These are phyloP conservation scores for Colletotrichum salicis DNA, from an alignment of 2,329 filamentous ascomycete genomes.

Conservation along the genomic window DNA sequence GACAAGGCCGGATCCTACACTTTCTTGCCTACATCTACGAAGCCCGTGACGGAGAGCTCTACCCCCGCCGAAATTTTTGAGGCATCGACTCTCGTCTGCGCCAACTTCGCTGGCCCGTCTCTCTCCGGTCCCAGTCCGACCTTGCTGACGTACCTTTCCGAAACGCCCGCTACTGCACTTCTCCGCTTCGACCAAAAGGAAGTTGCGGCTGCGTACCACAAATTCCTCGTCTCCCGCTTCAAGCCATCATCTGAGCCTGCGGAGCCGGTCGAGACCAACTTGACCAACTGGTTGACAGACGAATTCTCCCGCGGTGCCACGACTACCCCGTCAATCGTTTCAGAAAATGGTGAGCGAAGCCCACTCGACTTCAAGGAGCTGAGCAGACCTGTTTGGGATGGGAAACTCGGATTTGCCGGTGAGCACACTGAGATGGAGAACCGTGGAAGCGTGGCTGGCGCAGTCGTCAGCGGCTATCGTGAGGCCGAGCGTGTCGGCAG, in stretches of 20 bases:
- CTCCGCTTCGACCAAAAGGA: slow-evolving; percentile 26
- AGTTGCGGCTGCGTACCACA: slow-evolving; percentile 26
- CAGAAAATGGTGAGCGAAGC: slow-evolving; percentile 29
- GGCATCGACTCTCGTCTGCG: slow-evolving; percentile 29
- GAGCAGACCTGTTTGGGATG: slow-evolving; percentile 28
- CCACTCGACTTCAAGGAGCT: slow-evolving; percentile 33
- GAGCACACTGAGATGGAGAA: slow-evolving; percentile 35
- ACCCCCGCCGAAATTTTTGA: slow-evolving; percentile 24
- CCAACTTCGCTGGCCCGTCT: slow-evolving; percentile 28
- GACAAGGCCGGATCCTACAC: slow-evolving; percentile 27
- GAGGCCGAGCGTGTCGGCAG: slow-evolving; percentile 31
- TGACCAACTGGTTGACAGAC: slow-evolving; percentile 34
- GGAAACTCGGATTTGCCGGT: slow-evolving; percentile 28
- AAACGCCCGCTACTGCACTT: slow-evolving; percentile 27
- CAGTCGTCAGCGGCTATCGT: slow-evolving; percentile 30
- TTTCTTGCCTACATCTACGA: slow-evolving; percentile 32
- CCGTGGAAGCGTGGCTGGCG: slow-evolving; percentile 32
- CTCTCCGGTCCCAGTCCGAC: slow-evolving; percentile 28
- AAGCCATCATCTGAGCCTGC: slow-evolving; percentile 24
- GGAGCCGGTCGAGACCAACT: slow-evolving; percentile 19
- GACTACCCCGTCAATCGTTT: slow-evolving; percentile 30
- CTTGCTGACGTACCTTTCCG: slow-evolving; percentile 31
- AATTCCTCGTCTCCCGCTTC: slow-evolving; percentile 30
- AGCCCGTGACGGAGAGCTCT: slow-evolving; percentile 26
- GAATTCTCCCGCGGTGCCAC: slow-evolving; percentile 32